A percentile compares a stretch with the other conserved stretches of the same genome.
These are phyloP conservation scores for Actinomucor elegans DNA, from an alignment of 371 early-diverging fungal genomes.

Conservation along the genomic window DNA sequence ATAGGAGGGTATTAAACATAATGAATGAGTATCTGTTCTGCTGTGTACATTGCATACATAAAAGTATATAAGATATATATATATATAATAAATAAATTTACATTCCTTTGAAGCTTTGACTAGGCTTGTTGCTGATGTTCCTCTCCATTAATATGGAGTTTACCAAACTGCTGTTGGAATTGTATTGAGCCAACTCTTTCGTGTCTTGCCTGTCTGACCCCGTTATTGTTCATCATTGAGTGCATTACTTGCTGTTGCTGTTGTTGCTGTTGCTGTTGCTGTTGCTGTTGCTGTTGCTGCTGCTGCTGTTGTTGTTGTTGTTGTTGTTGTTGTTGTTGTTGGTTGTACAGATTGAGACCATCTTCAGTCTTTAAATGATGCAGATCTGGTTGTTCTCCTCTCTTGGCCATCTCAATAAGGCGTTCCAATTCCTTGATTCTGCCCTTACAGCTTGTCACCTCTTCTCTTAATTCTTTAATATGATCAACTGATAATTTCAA, in stretches of 20 bases:
- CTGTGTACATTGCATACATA: too few species aligned
- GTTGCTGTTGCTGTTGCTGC: conserved; percentile 9
- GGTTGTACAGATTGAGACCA: conserved; percentile 3
- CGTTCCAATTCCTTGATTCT: conserved; percentile 62
- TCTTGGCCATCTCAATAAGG: conserved; percentile 50
- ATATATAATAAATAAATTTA: too few species aligned
- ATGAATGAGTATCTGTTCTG: too few species aligned
- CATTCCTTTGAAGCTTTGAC: too few species aligned
- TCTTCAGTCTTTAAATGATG: conserved; percentile 8
- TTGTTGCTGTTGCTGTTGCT: background rate
- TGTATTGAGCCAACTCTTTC: conserved; percentile 26
- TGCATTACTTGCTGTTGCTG: background rate
- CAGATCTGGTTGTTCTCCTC: conserved; percentile 9
- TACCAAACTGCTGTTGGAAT: conserved; percentile 33
- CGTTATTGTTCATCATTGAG: background rate
- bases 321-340: conserved; percentile 10
- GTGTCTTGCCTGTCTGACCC: conserved; percentile 5
- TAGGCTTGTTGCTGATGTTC: conserved; percentile 10
- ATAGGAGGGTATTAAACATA: too few species aligned
- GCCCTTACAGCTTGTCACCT: conserved; percentile 33
- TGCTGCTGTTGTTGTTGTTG: conserved; percentile 13
- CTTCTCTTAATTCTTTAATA: conserved; percentile 41
- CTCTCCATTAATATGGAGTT: conserved; percentile 23
- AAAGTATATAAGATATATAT: too few species aligned
- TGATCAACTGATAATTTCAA: conserved; percentile 80